A percentile compares a stretch with the other conserved stretches of the same genome.
These are phyloP conservation scores for Cucurbita ficifolia DNA, from an alignment of 306 rosid species.

Conservation along the genomic window DNA sequence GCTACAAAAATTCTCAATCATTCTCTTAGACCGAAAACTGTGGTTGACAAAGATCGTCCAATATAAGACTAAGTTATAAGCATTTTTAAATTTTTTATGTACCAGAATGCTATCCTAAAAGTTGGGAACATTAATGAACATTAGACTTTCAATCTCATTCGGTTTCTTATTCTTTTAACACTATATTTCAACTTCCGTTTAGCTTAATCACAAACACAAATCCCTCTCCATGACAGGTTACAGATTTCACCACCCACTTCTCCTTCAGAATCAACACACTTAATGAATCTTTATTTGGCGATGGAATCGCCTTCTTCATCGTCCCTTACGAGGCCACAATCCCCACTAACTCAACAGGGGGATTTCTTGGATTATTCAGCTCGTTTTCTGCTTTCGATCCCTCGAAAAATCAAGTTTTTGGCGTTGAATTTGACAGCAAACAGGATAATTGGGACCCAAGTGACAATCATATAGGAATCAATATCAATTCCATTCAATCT, in stretches of 20 bases:
- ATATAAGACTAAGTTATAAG: no score
- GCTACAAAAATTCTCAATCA: no score
- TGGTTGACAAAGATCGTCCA: no score
- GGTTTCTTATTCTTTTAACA: no score
- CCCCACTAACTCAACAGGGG: constrained; percentile 41
- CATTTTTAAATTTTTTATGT: no score
- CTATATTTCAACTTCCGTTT: no score
- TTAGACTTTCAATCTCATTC: no score
- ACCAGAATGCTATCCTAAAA: no score
- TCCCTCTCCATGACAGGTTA: not conserved
- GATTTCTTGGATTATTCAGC: constrained; percentile 44
- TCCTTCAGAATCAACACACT: constrained; percentile 32
- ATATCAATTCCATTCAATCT: constrained; percentile 46
- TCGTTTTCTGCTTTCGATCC: constrained; percentile 10
- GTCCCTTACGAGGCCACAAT: constrained; percentile 34
- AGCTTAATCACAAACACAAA: not conserved
- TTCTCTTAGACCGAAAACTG: no score
- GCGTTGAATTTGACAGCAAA: constrained; percentile 56
- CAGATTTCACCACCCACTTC: constrained; percentile 56
- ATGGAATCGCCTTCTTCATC: constrained; percentile 55
- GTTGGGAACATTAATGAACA: no score
- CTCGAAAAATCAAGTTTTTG: constrained; percentile 36
- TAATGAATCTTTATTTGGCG: constrained; percentile 7
- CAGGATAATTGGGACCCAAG: constrained; percentile 40
- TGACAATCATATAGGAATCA: constrained; percentile 47